These are phyloP conservation scores for Aspergillus pseudonomiae DNA, from an alignment of 2,329 filamentous ascomycete species.

Conservation along the genomic window DNA sequence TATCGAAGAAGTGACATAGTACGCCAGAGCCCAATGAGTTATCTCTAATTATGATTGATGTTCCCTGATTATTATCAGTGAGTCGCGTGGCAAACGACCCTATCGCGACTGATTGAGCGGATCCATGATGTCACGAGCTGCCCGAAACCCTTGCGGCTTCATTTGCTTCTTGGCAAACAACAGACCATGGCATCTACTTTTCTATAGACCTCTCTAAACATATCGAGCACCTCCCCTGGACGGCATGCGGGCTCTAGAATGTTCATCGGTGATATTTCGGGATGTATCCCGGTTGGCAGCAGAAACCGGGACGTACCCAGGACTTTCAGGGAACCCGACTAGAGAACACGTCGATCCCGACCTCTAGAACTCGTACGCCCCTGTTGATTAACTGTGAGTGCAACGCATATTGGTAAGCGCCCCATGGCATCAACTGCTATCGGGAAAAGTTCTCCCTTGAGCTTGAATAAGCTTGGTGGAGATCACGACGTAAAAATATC, in stretches of 20 bases:
- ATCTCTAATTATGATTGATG: neutral
- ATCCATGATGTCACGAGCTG: neutral
- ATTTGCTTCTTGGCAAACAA: neutral
- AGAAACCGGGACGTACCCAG: neutral
- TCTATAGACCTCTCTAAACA: rapidly evolving
- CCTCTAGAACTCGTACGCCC: neutral
- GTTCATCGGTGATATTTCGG: neutral
- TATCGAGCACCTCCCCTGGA: neutral
- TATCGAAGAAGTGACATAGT: neutral
- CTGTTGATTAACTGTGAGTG: neutral
- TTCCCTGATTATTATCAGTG: neutral
- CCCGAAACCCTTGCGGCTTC: neutral
- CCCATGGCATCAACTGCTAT: too few species aligned
- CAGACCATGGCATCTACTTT: neutral
- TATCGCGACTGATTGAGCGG: neutral
- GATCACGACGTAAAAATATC: neutral
- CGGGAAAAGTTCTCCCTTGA: too few species aligned
- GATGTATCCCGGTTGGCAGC: neutral
- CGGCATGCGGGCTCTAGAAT: neutral
- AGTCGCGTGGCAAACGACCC: neutral
- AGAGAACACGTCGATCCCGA: neutral
- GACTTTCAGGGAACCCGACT: too few species aligned
- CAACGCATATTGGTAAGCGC: neutral
- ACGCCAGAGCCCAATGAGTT: neutral
- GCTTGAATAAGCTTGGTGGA: neutral